These are phyloP conservation scores for Mortierella sp. DNA, from an alignment of 371 early-diverging fungal species.

Conservation along the genomic window DNA sequence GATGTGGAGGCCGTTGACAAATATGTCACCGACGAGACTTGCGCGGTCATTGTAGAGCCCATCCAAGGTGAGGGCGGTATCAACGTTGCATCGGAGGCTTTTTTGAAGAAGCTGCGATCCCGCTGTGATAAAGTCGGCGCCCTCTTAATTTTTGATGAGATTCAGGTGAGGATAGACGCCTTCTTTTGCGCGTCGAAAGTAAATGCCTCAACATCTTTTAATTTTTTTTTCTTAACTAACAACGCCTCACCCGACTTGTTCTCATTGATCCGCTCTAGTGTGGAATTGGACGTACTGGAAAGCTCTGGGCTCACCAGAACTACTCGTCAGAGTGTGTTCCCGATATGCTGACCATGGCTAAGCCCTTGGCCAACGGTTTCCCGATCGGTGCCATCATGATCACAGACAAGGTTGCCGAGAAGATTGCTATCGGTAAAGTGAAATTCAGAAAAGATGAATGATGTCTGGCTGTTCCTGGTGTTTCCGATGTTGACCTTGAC, in stretches of 20 bases:
- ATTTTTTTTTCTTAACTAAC: slow-evolving; percentile 4
- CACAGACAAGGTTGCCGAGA: slow-evolving; percentile 77
- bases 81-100: slow-evolving; percentile 73
- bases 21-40: slow-evolving; percentile 78
- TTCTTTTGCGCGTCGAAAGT: neutral
- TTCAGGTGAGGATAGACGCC: slow-evolving; percentile 73
- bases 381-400: slow-evolving; percentile 95
- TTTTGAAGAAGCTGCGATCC: slow-evolving; percentile 78
- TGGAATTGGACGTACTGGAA: slow-evolving; percentile 94
- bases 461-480: too few species aligned
- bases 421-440: slow-evolving; percentile 73
- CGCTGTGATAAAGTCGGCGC: slow-evolving; percentile 86
- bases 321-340: slow-evolving; percentile 76
- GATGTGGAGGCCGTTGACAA: slow-evolving; percentile 68
- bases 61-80: slow-evolving; percentile 98
- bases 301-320: slow-evolving; percentile 88
- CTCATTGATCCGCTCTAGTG: too few species aligned
- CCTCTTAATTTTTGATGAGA: slow-evolving; percentile 94
- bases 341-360: slow-evolving; percentile 95
- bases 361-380: slow-evolving; percentile 95
- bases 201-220: neutral
- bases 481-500: too few species aligned
- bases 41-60: slow-evolving; percentile 95
- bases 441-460: neutral
- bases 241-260: neutral